phyloP scores from a whole-genome alignment of 78 protist species.

The Speleostelium caveatum region DNA sequence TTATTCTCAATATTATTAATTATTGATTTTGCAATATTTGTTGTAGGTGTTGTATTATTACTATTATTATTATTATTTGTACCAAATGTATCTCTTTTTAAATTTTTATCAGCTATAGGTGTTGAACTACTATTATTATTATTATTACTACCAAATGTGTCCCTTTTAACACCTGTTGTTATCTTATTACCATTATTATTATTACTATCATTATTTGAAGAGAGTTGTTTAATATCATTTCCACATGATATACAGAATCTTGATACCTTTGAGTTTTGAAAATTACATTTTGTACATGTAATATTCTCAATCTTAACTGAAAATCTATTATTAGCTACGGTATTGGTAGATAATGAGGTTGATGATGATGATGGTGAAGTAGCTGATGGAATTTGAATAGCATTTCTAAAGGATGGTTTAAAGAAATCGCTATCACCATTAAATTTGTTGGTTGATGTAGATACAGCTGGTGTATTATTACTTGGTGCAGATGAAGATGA shows the following conservation, averaged over 20 bases:
- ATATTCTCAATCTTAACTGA: neutral
- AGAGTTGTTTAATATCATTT: neutral
- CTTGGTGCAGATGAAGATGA: neutral
- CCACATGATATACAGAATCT: conserved; percentile 55
- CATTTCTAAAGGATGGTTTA: neutral
- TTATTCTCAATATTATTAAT: conserved; percentile 2
- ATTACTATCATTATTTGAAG: neutral
- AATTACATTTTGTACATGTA: conserved; percentile 39
- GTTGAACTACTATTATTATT: neutral
- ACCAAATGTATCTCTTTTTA: neutral
- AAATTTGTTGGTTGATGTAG: neutral
- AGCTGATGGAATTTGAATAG: neutral
- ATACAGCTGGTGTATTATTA: neutral
- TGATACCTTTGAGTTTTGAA: neutral
- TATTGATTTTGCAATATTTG: neutral
- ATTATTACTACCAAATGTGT: neutral
- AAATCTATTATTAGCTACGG: neutral
- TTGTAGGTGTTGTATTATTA: neutral
- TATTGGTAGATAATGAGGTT: neutral
- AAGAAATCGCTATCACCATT: conserved; percentile 1
- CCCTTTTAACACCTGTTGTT: neutral
- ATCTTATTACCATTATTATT: too few species aligned
- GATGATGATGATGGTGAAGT: neutral
- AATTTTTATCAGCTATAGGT: neutral
- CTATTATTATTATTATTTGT: neutral